These are phyloP conservation scores for Fistulinella cinereoalba DNA, from an alignment of 1,284 basidiomycete species.

Conservation along the genomic window DNA sequence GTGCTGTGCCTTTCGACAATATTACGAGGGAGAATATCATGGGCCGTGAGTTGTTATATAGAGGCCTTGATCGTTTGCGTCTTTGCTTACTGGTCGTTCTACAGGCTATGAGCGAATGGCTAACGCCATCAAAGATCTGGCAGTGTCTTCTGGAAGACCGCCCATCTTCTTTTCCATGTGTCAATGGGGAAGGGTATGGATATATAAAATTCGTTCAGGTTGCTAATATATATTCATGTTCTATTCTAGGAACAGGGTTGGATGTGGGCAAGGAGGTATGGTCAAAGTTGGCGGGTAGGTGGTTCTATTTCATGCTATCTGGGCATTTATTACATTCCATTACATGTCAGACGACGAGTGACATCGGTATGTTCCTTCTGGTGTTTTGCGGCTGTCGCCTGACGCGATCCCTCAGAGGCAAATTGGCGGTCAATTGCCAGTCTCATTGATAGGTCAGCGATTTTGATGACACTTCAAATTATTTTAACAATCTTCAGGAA, in stretches of 20 bases:
- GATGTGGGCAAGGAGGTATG: slow-evolving; percentile 51
- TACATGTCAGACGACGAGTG: slow-evolving; percentile 46
- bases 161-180: slow-evolving; percentile 53
- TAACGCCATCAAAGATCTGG: slow-evolving; percentile 46
- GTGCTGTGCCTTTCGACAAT: slow-evolving; percentile 54
- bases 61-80: not conserved
- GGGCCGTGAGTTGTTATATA: slow-evolving; percentile 45
- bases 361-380: slow-evolving; percentile 40
- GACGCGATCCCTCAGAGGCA: slow-evolving; percentile 22
- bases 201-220: not conserved
- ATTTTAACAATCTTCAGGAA: slow-evolving; percentile 31
- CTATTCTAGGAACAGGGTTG: slow-evolving; percentile 54
- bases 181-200: slow-evolving; percentile 55
- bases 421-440: slow-evolving; percentile 36
- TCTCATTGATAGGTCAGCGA: slow-evolving; percentile 38
- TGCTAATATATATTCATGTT: slow-evolving; percentile 2
- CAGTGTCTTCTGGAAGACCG: slow-evolving; percentile 40
- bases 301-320: not conserved
- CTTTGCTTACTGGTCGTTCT: not conserved
- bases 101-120: slow-evolving; percentile 54
- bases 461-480: not conserved
- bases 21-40: slow-evolving; percentile 52
- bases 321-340: slow-evolving; percentile 1
- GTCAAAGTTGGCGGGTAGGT: slow-evolving; percentile 59
- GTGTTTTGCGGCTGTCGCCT: not conserved